Conservation (phyloP, 2,329 filamentous ascomycete species). For the Clonostachys byssicola region DNA sequence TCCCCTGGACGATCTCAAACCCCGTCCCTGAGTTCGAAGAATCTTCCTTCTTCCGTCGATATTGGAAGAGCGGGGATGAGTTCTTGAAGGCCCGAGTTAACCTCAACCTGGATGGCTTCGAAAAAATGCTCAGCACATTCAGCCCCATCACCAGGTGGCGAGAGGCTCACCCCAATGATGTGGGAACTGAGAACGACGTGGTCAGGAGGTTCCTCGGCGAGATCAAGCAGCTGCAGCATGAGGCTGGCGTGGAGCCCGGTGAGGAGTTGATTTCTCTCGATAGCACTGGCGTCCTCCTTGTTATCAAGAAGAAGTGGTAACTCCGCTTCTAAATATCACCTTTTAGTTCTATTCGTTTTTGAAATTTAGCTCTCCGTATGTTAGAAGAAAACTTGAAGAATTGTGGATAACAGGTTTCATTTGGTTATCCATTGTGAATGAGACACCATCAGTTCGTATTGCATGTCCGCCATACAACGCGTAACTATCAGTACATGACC, state of each 20-base stretch:
- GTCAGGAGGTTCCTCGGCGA: conserved; percentile 18
- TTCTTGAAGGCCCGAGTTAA: conserved; percentile 14
- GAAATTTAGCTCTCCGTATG: too few species aligned
- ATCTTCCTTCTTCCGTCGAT: conserved; percentile 27
- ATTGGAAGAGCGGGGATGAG: conserved; percentile 31
- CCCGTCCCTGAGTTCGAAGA: conserved; percentile 30
- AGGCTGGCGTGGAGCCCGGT: conserved; percentile 25
- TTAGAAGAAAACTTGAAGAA: too few species aligned
- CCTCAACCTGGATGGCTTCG: conserved; percentile 22
- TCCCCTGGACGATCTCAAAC: conserved; percentile 40
- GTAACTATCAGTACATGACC: too few species aligned
- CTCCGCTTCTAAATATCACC: too few species aligned
- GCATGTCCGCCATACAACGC: too few species aligned
- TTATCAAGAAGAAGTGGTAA: conserved; percentile 17
- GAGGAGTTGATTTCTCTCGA: conserved; percentile 18
- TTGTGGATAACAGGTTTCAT: too few species aligned
- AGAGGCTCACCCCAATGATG: conserved; percentile 32
- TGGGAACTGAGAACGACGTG: conserved; percentile 31
- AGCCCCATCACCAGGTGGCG: conserved; percentile 38
- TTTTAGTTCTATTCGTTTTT: too few species aligned
- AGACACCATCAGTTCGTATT: too few species aligned
- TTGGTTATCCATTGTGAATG: too few species aligned
- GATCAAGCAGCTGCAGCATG: conserved; percentile 18
- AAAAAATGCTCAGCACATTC: conserved; percentile 25
- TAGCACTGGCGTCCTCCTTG: conserved; percentile 15